Evolutionary conservation across 2,329 filamentous ascomycete genomes (phyloP), one percentile per base, ranked within the genome.

Genomic region (Cyanodermella asteris): DNA sequence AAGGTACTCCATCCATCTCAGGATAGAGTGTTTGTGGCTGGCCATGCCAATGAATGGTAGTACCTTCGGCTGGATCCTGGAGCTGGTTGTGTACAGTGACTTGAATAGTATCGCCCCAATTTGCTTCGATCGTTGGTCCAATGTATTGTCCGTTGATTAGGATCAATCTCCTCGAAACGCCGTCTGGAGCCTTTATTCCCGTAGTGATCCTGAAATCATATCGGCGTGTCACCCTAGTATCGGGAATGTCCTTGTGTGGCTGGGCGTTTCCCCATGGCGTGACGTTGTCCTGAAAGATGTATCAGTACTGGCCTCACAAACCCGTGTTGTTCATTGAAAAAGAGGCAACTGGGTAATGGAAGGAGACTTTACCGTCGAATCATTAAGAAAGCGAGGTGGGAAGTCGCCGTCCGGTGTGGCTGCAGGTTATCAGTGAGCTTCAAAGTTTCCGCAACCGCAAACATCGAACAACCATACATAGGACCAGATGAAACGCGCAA

Each of bases 1-100:
- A 35, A 4, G 39, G 35, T 5, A 47, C 42, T 20, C 48, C 47
- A 29, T 51, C 48, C 20, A 43, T 37, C 21, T 36, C 33, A 15
- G 42, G 47, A 9, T 37, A 47, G 7, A 34, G 32, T 2, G 36
- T 29, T 20, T 48, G 47, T 13, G 38, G 36, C 32, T 46, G 42
- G 22, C 42, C 50, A 8, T 44, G 43, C 37, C 38, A 46, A 26
- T 47, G 44, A 7, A 47, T 31, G 8, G 26, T 11, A 6, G 29
- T 31, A 14, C 31, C 31, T 11, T 33, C 31, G 16, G 28, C 29
- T 5, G 31, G 31, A 12, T 22, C 22, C 5, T 23, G 22, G 12
- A 33, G 31, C 9, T 26, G 16, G n/a, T 33, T 33, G 21, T 28
- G 19, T 9, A 31, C 29, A 4, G 19, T 28, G 13, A 33, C 26